Evolutionary conservation across 768 basidiomycete genomes (phyloP), one percentile per base, ranked within the genome.

Genomic region (Crepidotus variabilis): DNA sequence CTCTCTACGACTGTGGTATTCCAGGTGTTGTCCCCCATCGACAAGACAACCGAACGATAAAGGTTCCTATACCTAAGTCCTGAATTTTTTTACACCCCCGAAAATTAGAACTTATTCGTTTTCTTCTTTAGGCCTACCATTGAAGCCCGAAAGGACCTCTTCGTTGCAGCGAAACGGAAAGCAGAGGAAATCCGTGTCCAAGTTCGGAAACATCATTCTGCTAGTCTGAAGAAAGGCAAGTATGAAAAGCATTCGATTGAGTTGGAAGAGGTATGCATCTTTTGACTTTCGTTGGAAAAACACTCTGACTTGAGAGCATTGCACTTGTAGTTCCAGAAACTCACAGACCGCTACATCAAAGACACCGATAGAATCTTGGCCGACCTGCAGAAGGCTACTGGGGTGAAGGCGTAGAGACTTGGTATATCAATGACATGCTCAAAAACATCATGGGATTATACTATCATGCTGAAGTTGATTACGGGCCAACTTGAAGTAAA

Each of bases 11-110:
- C n/a, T 85, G 88, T 3, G 87, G 88, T 59, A 73, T 92, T 35
- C 85, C 88, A 8, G 79, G 84, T 24, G 78, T 90, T 9, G 77
- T 85, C 0, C 91, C 91, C 3, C 92, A 93, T 61, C 78, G 78
- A 55, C 71, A 81, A 43, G 91, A 94, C 63, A 72, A 65, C 28
- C 80, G 85, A 45, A 93, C 92, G 1, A 79, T 94, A 60, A 88
- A 81, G 60, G 82, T 94, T 57, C 87, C 90, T 0, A 84, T 93
- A 67, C 88, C 92, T 45, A 92, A 85, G 91, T 92, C 28, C 28
- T 28, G 28, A 60, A 13, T 76, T 63, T 36, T 48, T 47, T 34
- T 13, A 22, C 13, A 13, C 33, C 47, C n/a, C 21, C 47, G 22
- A 8, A 16, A 33, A 32, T 16, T 5, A 7, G 14, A 51, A 32